phyloP scores from a whole-genome alignment of 345 rosid species.

The Gossypium stocksii region DNA sequence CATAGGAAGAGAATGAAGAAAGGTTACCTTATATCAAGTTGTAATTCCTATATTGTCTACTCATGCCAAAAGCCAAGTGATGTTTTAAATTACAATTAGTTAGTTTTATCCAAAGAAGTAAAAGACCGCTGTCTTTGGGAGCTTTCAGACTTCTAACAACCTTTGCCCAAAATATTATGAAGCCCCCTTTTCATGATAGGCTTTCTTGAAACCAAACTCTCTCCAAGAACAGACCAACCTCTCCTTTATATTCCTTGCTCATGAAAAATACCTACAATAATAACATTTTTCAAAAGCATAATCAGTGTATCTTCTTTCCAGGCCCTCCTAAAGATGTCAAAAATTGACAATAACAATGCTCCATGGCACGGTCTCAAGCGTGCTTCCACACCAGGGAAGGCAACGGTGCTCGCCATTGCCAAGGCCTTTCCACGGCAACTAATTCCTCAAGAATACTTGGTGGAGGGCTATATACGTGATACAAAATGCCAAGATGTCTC shows the following conservation, averaged over 20 bases:
- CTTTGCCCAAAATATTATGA: constrained; percentile 36
- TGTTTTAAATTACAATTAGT: neutral
- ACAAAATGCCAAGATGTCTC: constrained; percentile 72
- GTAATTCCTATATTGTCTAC: neutral
- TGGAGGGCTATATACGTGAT: constrained; percentile 80
- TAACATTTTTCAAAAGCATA: neutral
- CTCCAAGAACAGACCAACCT: constrained; percentile 40
- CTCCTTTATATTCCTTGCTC: constrained; percentile 37
- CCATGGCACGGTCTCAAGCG: constrained; percentile 33
- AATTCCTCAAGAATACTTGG: constrained; percentile 74
- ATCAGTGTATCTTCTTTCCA: constrained; percentile 16
- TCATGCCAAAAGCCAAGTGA: neutral
- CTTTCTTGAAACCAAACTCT: constrained; percentile 51
- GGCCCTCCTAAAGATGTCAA: constrained; percentile 38
- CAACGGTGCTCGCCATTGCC: constrained; percentile 84
- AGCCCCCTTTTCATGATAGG: constrained; percentile 40
- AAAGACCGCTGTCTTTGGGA: neutral
- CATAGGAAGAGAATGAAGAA: neutral
- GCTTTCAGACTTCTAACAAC: neutral
- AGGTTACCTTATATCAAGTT: neutral
- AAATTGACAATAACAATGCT: constrained; percentile 22
- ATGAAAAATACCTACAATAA: neutral
- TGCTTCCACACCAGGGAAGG: constrained; percentile 64
- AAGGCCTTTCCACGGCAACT: constrained; percentile 89
- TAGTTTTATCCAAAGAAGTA: neutral